phyloP scores from a whole-genome alignment of 352 stramenopile genomes.

The Pythium utonaiense region DNA sequence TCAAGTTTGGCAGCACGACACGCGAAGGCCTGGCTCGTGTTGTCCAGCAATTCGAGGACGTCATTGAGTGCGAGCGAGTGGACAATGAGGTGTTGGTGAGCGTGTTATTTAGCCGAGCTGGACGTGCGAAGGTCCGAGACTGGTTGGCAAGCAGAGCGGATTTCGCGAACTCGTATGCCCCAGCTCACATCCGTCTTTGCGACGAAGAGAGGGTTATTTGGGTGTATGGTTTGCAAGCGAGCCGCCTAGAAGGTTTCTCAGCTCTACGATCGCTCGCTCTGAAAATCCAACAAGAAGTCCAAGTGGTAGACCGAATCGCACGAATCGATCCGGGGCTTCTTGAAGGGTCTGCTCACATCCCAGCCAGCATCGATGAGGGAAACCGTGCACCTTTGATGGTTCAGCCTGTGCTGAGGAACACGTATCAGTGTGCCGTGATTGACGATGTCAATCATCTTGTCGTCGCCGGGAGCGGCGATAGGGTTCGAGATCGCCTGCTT shows the following conservation, averaged over 20 bases:
- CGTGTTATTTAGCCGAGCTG: constrained; percentile 10
- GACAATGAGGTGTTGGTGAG: not conserved
- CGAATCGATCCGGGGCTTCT: not conserved
- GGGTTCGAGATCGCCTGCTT: not conserved
- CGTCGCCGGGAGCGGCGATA: not conserved
- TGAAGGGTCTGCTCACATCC: constrained; percentile 3
- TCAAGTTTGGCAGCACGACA: constrained; percentile 10
- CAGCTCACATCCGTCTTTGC: not conserved
- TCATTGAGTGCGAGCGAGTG: constrained; percentile 8
- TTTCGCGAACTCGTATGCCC: not conserved
- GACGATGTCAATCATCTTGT: not conserved
- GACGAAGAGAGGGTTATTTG: not conserved
- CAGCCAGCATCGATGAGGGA: not conserved
- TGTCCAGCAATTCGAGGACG: not conserved
- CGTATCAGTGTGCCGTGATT: constrained; percentile 3
- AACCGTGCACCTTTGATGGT: not conserved
- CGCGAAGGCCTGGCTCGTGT: constrained; percentile 1
- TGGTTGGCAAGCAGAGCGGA: not conserved
- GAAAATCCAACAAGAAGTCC: constrained; percentile 6
- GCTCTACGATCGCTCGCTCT: not conserved
- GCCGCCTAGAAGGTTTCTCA: not conserved
- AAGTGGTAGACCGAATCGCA: constrained; percentile 16
- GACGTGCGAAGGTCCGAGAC: constrained; percentile 5
- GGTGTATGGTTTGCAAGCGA: not conserved
- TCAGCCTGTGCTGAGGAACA: not conserved